Base-by-base conservation (phyloP, 768 basidiomycete genomes). In the Kwoniella europaea region DNA sequence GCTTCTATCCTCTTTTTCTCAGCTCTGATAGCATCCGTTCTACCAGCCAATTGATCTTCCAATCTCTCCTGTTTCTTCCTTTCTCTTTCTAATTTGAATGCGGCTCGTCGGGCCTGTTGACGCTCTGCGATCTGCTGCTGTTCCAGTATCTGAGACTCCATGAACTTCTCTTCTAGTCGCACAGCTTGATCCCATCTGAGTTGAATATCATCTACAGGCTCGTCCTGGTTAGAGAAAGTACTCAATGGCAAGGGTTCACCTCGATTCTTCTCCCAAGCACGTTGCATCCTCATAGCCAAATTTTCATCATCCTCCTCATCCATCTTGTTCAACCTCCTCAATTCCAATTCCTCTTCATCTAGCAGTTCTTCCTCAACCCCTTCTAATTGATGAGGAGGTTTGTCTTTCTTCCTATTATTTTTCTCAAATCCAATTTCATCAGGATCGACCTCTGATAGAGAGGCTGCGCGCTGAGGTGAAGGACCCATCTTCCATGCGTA, bases 401-500 rank as follows among this genome's bases (percentile, higher is more conserved):
- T 18, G 2, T 50, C 46, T 18, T 18, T 50, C 13, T 50, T 50
- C 46, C 46, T 50, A 50, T 50, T 50, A 50, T 50, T 50, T 18
- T 50, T 50, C 46, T 50, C 46, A 18, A 50, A 50, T 50, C 46
- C 46, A 13, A 27, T 53, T 68, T 54, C 57, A 10, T 43, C 63
- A 35, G 35, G 44, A 66, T 69, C 46, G 24, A 71, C 41, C 60
- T 65, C 46, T 50, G 46, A 50, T 15, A 50, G 52, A 16, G 27
- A 20, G 27, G 24, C 16, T 46, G 29, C 22, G 35, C 55, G 52
- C 4, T 20, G 24, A 27, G 57, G 57, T 20, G 67, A 12, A 41
- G 67, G 66, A 41, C 74, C 74, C 52, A 74, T 54, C 52, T 65
- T 71, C 74, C 74, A 75, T 2, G 64, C 74, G 57, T 55, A 75